Conservation (phyloP, 2,329 filamentous ascomycete genomes). For the Berkeleyomyces basicola region DNA sequence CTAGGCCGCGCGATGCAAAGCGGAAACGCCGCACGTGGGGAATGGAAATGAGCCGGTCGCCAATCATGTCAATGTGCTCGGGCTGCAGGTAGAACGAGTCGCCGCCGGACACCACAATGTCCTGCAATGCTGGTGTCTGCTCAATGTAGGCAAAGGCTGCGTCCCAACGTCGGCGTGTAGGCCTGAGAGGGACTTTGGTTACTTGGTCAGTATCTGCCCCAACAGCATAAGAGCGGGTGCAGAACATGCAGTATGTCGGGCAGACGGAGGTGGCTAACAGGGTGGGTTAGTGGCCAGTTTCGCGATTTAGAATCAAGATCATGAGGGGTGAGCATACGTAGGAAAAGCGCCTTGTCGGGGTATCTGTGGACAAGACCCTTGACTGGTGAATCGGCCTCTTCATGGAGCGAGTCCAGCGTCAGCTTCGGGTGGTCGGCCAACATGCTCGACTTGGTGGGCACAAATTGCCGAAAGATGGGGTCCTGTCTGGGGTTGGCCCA, state of each 20-base stretch:
- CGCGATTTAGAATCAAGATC: neutral
- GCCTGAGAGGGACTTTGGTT: conserved; percentile 27
- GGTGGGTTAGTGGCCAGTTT: neutral
- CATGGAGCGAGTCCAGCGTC: conserved; percentile 41
- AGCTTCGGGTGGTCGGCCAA: conserved; percentile 36
- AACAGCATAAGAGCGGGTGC: conserved; percentile 43
- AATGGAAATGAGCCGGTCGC: conserved; percentile 37
- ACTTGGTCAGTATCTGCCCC: conserved; percentile 37
- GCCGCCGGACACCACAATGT: conserved; percentile 47
- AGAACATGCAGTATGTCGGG: conserved; percentile 46
- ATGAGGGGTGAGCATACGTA: conserved; percentile 28
- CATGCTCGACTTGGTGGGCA: conserved; percentile 37
- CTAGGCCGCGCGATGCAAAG: conserved; percentile 45
- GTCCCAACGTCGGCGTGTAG: conserved; percentile 32
- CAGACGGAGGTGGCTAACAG: conserved; percentile 38
- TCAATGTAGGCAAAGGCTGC: conserved; percentile 40
- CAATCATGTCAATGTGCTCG: conserved; percentile 35
- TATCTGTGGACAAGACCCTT: conserved; percentile 46
- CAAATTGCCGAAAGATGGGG: conserved; percentile 42
- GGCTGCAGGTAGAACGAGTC: conserved; percentile 42
- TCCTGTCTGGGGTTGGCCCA: conserved; percentile 43
- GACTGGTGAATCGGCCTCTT: conserved; percentile 38
- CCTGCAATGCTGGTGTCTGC: conserved; percentile 30
- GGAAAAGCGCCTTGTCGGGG: conserved; percentile 43
- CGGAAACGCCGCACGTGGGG: conserved; percentile 42